These are phyloP conservation scores for Phytopythium kandeliae DNA, from an alignment of 352 stramenopile species.

Conservation along the genomic window DNA sequence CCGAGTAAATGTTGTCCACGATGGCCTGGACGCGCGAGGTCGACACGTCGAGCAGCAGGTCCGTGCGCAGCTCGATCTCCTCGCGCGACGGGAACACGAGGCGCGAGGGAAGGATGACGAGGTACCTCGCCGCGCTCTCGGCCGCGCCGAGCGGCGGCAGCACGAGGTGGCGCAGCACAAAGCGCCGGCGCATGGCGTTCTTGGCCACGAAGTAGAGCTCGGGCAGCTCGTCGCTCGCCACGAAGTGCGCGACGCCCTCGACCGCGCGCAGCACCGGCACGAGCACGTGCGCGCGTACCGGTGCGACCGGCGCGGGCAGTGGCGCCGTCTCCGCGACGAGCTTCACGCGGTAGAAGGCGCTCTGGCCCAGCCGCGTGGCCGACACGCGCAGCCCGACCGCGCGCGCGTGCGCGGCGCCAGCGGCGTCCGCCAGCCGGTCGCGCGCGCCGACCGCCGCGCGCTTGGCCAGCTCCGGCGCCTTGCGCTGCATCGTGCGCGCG, in stretches of 20 bases:
- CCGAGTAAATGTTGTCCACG: constrained; percentile 81
- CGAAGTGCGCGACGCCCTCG: constrained; percentile 68
- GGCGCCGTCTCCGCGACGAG: constrained; percentile 35
- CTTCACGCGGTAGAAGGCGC: constrained; percentile 69
- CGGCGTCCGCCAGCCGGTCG: constrained; percentile 56
- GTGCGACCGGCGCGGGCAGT: constrained; percentile 41
- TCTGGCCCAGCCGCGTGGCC: constrained; percentile 50
- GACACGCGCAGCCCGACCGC: constrained; percentile 58
- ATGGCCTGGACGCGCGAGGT: constrained; percentile 64
- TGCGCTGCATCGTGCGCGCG: constrained; percentile 64
- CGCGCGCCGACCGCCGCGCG: constrained; percentile 53
- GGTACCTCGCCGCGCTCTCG: constrained; percentile 62
- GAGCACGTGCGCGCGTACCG: constrained; percentile 46
- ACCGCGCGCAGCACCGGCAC: constrained; percentile 64
- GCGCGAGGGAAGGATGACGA: constrained; percentile 74
- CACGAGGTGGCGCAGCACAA: constrained; percentile 63
- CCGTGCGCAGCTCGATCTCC: constrained; percentile 68
- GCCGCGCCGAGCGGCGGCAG: constrained; percentile 56
- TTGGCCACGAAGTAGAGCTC: constrained; percentile 86
- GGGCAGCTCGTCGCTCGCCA: constrained; percentile 75
- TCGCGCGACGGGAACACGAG: constrained; percentile 76
- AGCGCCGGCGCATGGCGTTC: constrained; percentile 59
- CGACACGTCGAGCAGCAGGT: constrained; percentile 69
- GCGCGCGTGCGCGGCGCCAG: constrained; percentile 39
- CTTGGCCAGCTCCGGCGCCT: constrained; percentile 71